Evolutionary conservation across 1,284 basidiomycete genomes (phyloP).

Genomic region (Porodaedalea pini): DNA sequence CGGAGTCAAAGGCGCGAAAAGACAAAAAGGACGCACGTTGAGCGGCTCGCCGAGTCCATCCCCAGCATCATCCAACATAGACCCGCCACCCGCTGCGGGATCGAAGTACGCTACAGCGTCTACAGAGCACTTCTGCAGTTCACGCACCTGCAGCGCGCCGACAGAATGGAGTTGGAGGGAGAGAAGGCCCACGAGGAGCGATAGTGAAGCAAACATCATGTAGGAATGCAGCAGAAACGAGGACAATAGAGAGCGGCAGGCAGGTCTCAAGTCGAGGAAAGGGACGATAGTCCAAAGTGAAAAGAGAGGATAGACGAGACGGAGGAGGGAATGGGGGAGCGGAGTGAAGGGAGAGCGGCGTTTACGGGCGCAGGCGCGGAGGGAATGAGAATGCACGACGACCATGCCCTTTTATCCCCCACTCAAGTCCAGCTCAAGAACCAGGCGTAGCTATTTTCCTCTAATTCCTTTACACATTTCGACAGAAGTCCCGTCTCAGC

Average conservation of each 20-base stretch:
- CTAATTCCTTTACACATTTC: no score
- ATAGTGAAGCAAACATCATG: not conserved
- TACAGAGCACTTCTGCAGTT: not conserved
- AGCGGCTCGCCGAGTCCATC: conserved; percentile 62
- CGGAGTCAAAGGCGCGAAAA: not conserved
- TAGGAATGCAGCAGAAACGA: no score
- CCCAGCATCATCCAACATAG: conserved; percentile 47
- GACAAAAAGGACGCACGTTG: conserved; percentile 41
- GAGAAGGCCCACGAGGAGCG: not conserved
- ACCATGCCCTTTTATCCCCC: not conserved
- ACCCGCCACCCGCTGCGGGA: conserved; percentile 46
- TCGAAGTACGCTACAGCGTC: conserved; percentile 38
- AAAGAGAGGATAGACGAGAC: not conserved
- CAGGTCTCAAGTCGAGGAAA: not conserved
- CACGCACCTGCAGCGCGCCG: not conserved
- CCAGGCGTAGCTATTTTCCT: no score
- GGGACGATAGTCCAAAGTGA: not conserved
- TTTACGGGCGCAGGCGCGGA: not conserved
- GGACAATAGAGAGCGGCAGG: no score
- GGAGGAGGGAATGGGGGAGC: not conserved
- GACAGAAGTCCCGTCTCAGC: not conserved
- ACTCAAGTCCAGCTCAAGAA: not conserved
- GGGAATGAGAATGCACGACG: not conserved
- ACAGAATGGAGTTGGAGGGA: not conserved
- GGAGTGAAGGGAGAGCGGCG: not conserved